Evolutionary conservation across 495 filamentous ascomycete species (phyloP).

Genomic region (Beverwykella pulmonaria): DNA sequence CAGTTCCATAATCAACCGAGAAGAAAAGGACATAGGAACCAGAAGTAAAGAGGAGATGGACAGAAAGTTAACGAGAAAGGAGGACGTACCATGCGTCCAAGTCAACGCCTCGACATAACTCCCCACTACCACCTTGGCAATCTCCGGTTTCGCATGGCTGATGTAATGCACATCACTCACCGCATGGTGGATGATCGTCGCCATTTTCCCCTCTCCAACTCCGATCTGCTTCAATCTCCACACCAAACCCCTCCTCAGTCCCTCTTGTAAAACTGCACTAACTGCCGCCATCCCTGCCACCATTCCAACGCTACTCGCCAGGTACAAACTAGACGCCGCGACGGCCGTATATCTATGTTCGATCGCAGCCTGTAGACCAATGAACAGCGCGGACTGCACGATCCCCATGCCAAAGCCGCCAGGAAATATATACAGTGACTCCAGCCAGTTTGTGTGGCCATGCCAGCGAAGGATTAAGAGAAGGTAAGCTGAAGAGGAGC

Average conservation of each 20-base stretch:
- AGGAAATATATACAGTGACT: conserved; percentile 66
- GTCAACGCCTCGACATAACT: conserved; percentile 20
- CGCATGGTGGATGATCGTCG: conserved; percentile 12
- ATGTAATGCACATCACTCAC: conserved; percentile 14
- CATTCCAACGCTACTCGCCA: conserved; percentile 22
- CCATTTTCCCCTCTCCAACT: neutral
- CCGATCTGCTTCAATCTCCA: conserved; percentile 5
- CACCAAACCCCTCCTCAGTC: conserved; percentile 6
- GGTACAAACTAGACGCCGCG: conserved; percentile 30
- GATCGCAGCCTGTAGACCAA: conserved; percentile 28
- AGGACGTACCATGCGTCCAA: conserved; percentile 25
- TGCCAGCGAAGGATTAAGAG: conserved; percentile 64
- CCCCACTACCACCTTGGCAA: conserved; percentile 1
- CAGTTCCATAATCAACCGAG: neutral
- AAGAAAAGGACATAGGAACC: no score
- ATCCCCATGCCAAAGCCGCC: conserved; percentile 42
- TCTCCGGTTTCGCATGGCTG: conserved; percentile 10
- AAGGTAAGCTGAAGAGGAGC: conserved; percentile 56
- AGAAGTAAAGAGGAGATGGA: no score
- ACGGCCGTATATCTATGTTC: conserved; percentile 24
- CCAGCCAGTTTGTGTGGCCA: conserved; percentile 61
- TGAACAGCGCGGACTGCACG: conserved; percentile 35
- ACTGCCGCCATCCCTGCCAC: conserved; percentile 22
- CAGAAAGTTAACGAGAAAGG: neutral
- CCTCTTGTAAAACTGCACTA: conserved; percentile 20